Evolutionary conservation across 345 rosid genomes (phyloP), one percentile per base, ranked within the genome.

Genomic region (Populus nigra): DNA sequence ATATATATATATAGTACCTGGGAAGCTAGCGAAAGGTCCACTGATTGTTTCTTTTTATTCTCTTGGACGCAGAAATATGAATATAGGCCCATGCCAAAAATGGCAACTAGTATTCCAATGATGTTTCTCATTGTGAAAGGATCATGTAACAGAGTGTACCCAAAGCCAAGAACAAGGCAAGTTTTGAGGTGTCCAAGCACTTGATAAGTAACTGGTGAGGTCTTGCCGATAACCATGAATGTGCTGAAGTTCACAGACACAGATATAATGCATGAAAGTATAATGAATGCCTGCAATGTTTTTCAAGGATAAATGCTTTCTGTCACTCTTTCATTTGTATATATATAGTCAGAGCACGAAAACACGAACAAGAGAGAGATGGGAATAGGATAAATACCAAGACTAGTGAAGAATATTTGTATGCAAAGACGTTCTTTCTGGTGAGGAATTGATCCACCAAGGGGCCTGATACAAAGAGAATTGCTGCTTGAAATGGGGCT

Each of bases 401-500:
- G 55, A 96, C 97, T 10, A 92, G 73, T 20, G 98, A 85, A 61
- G 97, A 89, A 80, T 96, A 96, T 78, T 85, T 90, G 82, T 84
- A 85, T 20, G 98, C 93, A 85, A 96, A 96, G 35, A 96, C 99
- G 50, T 85, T 96, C 78, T 88, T 93, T 67, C 89, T 77, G 80
- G 98, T 96, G 81, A 96, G 98, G 83, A 78, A 85, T 57, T 91
- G 91, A 79, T 96, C 99, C 6, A 96, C 99, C 57, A 96, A 73
- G 17, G 99, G 99, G 69, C 99, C 99, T 0, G 97, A 92, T 49
- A 96, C 94, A 67, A 96, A 96, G 47, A 96, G 94, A 85, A 93
- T 80, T n/a, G 96, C 99, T 8, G 99, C 97, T 85, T 96, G 99
- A 81, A 93, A 96, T 49, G 99, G 99, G 4, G 99, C 99, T 2